Evolutionary conservation across 2,329 filamentous ascomycete species (phyloP).

Genomic region (Colletotrichum graminicola): DNA sequence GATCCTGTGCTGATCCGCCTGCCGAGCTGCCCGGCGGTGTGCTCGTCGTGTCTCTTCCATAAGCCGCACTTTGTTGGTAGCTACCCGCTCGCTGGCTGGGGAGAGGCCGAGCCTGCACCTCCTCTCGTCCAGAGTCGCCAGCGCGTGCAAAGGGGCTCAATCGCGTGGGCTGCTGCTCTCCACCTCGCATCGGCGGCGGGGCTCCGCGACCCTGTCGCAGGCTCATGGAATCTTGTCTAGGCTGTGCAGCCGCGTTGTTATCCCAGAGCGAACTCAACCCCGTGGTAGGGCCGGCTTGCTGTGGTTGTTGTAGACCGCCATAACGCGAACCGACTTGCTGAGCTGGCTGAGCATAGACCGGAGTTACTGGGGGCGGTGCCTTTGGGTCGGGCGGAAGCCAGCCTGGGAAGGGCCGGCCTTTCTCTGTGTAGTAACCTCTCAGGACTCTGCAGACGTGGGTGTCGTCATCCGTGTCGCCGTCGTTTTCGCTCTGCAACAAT

Average conservation of each 20-base stretch:
- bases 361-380: constrained; percentile 67
- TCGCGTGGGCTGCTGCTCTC: constrained; percentile 46
- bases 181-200: constrained; percentile 45
- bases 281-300: constrained; percentile 47
- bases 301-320: constrained; percentile 58
- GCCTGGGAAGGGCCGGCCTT: constrained; percentile 80
- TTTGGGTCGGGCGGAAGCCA: constrained; percentile 96
- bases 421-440: constrained; percentile 92
- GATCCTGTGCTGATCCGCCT: constrained; percentile 78
- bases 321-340: constrained; percentile 66
- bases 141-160: constrained; percentile 51
- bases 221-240: constrained; percentile 56
- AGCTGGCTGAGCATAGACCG: constrained; percentile 62
- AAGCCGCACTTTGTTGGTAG: constrained; percentile 69
- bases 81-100: constrained; percentile 81
- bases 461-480: constrained; percentile 86
- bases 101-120: constrained; percentile 67
- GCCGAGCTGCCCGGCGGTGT: constrained; percentile 50
- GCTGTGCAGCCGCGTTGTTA: constrained; percentile 51
- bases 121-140: constrained; percentile 48
- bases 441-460: constrained; percentile 95
- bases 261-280: constrained; percentile 72
- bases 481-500: constrained; percentile 74
- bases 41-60: constrained; percentile 47
- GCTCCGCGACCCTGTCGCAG: constrained; percentile 59